Evolutionary conservation across 1,139 yeast species (phyloP), one percentile per base, ranked within the genome.

Genomic region (Hyphopichia wangnamkhiaoensis): DNA sequence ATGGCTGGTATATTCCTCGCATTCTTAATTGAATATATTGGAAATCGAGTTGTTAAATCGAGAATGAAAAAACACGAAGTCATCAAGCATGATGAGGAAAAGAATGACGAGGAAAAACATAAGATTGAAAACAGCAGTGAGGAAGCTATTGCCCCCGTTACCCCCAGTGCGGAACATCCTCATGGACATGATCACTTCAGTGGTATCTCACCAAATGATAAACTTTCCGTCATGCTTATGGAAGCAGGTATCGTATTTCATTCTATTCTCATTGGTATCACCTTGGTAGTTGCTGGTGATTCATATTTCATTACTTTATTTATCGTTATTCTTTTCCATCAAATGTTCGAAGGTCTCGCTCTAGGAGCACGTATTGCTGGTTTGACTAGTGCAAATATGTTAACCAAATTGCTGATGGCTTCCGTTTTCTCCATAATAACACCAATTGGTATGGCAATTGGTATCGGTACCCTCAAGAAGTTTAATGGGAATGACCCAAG

Each of bases 1-100:
- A 55, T 66, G 56, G 68, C 65, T 0, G 68, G 70, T 3, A 44
- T 65, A 5, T 56, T 63, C 31, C 34, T 61, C 24, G 59, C 67
- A 3, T 67, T 67, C 46, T 34, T 58, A 13, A 44, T 65, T 26
- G 72, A 68, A 20, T 52, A 48, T 35, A n/a, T 45, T 25, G 43
- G 40, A 27, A 37, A 38, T 20, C 15, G 25, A 20, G 12, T 31
- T n/a, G 27, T 31, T 8, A 20, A 9, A 23, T 8, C 15, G 4
- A 31, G 34, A 18, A 21, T 15, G n/a, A 13, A 20, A 15, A 31
- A 31, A 15, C 24, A 17, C 14, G 12, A 3, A 8, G 5, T 18
- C 6, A 21, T 21, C 24, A 21, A 7, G 7, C 7, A 10, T 10
- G 29, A 26, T 8, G 12, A 4, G 6, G 4, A 3, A 2, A 42